Evolutionary conservation across 495 filamentous ascomycete genomes (phyloP), one percentile per base, ranked within the genome.

Genomic region (Ascobolus immersus): DNA sequence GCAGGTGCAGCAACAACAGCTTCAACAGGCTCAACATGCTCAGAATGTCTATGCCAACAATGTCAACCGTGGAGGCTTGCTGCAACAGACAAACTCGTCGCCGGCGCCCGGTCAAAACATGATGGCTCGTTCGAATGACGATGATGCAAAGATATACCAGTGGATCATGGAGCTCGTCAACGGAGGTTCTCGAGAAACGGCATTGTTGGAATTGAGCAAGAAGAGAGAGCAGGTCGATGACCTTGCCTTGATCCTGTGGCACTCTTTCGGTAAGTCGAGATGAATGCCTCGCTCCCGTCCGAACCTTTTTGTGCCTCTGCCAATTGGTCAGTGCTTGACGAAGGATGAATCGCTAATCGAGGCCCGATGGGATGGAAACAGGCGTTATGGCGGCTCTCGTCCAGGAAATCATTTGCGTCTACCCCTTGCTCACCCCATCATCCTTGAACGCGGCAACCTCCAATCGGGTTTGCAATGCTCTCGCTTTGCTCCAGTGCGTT

Each of bases 331-430:
- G 14, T 27, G 11, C 2, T 7, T 11, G 14, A 4, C 25, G 11
- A n/a, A 4, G 4, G 3, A 6, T 6, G 11, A 27, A n/a, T 27
- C 25, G 11, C 11, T 4, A 14, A 27, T 27, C 11, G 14, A 28
- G 17, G 40, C 2, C 25, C 14, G 25, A 27, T 27, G 11, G 14
- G 11, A 27, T 27, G 11, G 11, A 27, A 9, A 15, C 50, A 94
- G 84, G 86, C 43, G 89, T 99, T 36, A 99, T 99, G 86, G 90
- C 86, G 18, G 84, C 80, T 19, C 59, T 99, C 10, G 67, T 94
- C 32, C 86, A 94, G 51, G 86, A 99, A 57, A 99, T 99, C 43
- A 99, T 94, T 47, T 92, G 84, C 8, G 86, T 99, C 17, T 99
- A 99, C 45, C 89, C 78, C 9, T 63, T 94, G 5, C 66, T 99